Percentiles rank a stretch among this genome's conserved stretches.
Conservation (phyloP, 2,329 filamentous ascomycete species). For the Xylaria arbuscula region DNA sequence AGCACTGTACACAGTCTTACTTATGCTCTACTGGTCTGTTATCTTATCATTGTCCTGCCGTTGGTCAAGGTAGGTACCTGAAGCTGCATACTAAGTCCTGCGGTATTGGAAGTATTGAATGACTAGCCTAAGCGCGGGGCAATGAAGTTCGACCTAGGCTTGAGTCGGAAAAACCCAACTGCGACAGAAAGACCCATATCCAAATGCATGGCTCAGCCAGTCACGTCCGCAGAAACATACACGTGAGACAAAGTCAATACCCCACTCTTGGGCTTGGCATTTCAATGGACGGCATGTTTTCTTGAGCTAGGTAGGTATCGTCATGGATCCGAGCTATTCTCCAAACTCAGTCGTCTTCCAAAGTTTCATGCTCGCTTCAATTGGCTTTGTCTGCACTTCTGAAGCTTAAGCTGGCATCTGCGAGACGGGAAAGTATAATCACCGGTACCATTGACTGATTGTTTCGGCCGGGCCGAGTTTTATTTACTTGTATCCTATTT, state of each 20-base stretch:
- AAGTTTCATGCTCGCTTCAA: conserved; percentile 9
- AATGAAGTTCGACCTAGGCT: conserved; percentile 17
- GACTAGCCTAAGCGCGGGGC: conserved; percentile 13
- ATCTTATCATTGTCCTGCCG: conserved; percentile 10
- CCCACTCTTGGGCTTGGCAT: neutral
- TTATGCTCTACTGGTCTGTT: neutral
- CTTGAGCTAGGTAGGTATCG: conserved; percentile 20
- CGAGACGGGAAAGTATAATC: neutral
- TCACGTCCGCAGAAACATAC: conserved; percentile 21
- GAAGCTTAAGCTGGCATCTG: neutral
- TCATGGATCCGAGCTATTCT: conserved; percentile 20
- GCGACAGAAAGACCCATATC: neutral
- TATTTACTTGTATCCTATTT: conserved; percentile 4
- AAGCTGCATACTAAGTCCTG: no score
- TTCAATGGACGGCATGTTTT: conserved; percentile 16
- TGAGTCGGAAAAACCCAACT: neutral
- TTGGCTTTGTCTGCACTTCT: conserved; percentile 5
- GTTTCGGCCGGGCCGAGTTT: neutral
- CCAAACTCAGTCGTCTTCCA: conserved; percentile 6
- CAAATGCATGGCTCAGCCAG: conserved; percentile 9
- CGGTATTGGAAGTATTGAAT: no score
- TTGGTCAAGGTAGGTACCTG: no score
- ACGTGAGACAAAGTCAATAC: conserved; percentile 28
- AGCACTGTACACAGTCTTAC: neutral
- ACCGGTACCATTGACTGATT: conserved; percentile 2